Evolutionary conservation across 2,329 filamentous ascomycete genomes (phyloP).

Genomic region (Pyrenochaeta sp.): DNA sequence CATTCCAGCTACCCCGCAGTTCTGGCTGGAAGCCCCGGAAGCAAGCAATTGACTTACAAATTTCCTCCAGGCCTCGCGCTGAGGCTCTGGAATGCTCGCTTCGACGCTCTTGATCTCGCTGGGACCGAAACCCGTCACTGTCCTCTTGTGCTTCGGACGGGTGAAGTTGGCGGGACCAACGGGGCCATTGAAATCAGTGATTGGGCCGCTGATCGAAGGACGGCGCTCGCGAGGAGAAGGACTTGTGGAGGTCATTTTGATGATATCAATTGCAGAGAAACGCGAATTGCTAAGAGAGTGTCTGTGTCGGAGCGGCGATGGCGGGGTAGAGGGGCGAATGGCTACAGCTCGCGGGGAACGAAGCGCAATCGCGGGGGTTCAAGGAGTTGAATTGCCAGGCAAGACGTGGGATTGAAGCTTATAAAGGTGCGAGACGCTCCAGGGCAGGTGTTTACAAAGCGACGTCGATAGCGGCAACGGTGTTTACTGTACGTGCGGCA

Average conservation of each 20-base stretch:
- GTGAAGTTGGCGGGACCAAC: conserved; percentile 81
- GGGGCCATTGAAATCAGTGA: conserved; percentile 85
- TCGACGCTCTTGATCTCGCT: conserved; percentile 93
- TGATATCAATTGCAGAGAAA: conserved; percentile 39
- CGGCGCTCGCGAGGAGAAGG: conserved; percentile 73
- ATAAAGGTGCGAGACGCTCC: conserved; percentile 3
- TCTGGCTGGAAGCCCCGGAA: conserved; percentile 1
- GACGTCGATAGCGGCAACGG: not conserved
- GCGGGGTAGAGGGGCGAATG: conserved; percentile 34
- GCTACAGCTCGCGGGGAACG: not conserved
- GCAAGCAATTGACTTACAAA: conserved; percentile 55
- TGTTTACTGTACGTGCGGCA: not conserved
- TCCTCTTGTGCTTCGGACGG: conserved; percentile 95
- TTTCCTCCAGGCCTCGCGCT: conserved; percentile 79
- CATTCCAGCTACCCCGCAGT: conserved; percentile 27
- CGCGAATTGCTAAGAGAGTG: conserved; percentile 33
- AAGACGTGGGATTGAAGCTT: conserved; percentile 6
- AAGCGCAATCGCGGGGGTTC: not conserved
- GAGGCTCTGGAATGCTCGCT: conserved; percentile 86
- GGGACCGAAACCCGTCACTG: conserved; percentile 91
- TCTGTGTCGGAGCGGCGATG: conserved; percentile 33
- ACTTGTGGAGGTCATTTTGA: conserved; percentile 41
- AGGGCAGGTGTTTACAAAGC: not conserved
- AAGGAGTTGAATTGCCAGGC: not conserved
- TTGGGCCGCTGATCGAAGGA: conserved; percentile 81